Conservation (phyloP, 345 rosid species). For the Linum usitatissimum region DNA sequence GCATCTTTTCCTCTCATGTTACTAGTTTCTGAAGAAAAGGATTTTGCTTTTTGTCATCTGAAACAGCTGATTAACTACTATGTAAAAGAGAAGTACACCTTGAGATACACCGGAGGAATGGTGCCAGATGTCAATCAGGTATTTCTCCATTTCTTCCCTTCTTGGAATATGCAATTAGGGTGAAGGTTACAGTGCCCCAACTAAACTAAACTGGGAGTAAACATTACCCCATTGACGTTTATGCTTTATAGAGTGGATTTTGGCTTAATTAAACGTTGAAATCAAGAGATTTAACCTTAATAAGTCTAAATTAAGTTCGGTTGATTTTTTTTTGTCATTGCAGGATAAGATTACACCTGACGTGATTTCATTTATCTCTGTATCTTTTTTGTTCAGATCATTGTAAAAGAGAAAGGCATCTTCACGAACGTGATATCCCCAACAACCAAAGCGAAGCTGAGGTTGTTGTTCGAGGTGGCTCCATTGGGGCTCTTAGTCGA, state of each 20-base stretch:
- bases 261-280: no score
- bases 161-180: neutral
- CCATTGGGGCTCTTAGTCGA: constrained; percentile 1
- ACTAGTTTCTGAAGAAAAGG: neutral
- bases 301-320: no score
- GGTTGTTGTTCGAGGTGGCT: constrained; percentile 16
- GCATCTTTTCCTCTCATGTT: neutral
- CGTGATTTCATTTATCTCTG: neutral
- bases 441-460: constrained; percentile 84
- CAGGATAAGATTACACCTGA: no score
- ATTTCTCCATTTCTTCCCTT: neutral
- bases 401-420: constrained; percentile 90
- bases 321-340: no score
- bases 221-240: no score
- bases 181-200: no score
- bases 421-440: constrained; percentile 91
- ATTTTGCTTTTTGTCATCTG: neutral
- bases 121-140: constrained; percentile 98
- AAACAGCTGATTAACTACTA: constrained; percentile 75
- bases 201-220: no score
- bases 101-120: constrained; percentile 99
- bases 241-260: no score
- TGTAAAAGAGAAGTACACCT: constrained; percentile 83
- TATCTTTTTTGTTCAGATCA: constrained; percentile 35
- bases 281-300: no score